Percentiles rank a stretch among this genome's conserved stretches.
These are phyloP conservation scores for Solanum boliviense DNA, from an alignment of 257 asterid genomes.

Conservation along the genomic window DNA sequence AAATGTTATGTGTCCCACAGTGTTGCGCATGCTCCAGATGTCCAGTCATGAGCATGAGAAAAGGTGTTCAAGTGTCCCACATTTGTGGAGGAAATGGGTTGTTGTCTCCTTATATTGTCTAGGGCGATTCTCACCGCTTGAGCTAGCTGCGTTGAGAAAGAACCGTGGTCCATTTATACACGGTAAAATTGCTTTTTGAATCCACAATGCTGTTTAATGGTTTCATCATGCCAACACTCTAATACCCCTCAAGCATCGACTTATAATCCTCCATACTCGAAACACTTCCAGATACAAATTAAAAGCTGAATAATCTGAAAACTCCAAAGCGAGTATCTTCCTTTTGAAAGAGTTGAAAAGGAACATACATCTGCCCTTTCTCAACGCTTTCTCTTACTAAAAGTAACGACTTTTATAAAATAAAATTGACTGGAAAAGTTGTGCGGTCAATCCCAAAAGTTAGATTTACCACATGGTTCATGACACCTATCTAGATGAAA, in stretches of 20 bases:
- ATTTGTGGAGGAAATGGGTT: not conserved
- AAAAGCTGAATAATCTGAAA: not conserved
- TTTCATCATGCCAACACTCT: not conserved
- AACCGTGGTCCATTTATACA: not conserved
- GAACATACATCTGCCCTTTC: not conserved
- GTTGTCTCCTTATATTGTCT: not conserved
- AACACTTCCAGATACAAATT: not conserved
- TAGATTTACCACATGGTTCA: not conserved
- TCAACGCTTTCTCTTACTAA: not conserved
- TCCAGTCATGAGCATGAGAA: not conserved
- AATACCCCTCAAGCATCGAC: not conserved
- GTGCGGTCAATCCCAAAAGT: not conserved
- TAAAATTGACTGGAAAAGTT: not conserved
- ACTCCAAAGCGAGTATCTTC: not conserved
- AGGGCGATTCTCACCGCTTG: not conserved
- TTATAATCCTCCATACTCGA: not conserved
- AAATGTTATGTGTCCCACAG: not conserved
- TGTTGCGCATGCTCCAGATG: not conserved
- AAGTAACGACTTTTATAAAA: not conserved
- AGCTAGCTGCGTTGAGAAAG: not conserved
- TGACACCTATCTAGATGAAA: not conserved
- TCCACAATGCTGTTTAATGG: not conserved
- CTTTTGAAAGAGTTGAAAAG: not conserved
- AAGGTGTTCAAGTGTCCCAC: not conserved
- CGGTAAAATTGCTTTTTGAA: not conserved